Evolutionary conservation across 768 basidiomycete genomes (phyloP), one percentile per base, ranked within the genome.

Genomic region (Tricholoma bakamatsutake): DNA sequence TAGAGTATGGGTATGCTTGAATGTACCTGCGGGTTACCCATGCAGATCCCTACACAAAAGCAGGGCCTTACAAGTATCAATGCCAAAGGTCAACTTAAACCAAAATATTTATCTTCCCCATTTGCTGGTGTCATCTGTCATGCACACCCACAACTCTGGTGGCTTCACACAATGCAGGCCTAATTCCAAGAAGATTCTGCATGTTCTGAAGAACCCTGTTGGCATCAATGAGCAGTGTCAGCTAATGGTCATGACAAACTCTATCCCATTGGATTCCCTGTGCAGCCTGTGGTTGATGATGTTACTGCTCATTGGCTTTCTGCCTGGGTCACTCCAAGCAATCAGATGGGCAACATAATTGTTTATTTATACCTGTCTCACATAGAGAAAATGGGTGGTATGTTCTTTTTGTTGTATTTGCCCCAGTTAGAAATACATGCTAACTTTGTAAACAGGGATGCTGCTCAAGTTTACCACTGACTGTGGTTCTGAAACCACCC

Each of bases 171-270:
- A 10, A 10, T 39, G 49, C 9, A 48, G 57, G 21, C 59, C 51
- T n/a, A 52, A 31, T 13, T 37, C 51, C 6, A 52, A 52, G 51
- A 31, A 30, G 31, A 28, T 52, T 35, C 35, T 51, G 27, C 21
- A 64, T 1, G 30, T 46, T 1, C 50, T 42, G 3, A 57, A 67
- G 46, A 37, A 52, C 18, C 53, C 67, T 12, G n/a, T 69, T 17
- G 69, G 71, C 10, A 57, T 62, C 33, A 61, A 71, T 57, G 57
- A 68, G 17, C 58, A 57, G 10, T 73, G 72, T 47, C 62, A 5
- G 63, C 55, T 0, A 69, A 73, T 59, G 69, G 72, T 0, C 72
- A 73, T 50, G 70, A 73, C 57, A 73, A 73, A 50, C 63, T 73
- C 1, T 53, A 59, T 27, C 57, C 57, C 18, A 65, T 69, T 42